Evolutionary conservation across 805 yeast genomes (phyloP).

Genomic region (Spathaspora passalidarum): DNA sequence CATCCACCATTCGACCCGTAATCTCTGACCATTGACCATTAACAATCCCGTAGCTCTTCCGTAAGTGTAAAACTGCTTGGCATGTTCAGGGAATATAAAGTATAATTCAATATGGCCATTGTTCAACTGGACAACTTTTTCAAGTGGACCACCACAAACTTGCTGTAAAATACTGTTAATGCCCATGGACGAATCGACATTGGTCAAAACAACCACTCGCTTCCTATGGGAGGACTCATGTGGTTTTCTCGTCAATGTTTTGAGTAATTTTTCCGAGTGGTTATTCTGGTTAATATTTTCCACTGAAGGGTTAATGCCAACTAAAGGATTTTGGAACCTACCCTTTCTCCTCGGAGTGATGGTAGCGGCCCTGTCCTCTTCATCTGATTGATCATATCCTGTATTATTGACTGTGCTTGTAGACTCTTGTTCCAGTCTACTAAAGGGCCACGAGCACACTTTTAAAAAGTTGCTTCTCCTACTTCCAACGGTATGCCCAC

Average conservation of each 20-base stretch:
- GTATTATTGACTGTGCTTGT: background rate
- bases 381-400: conserved; percentile 1
- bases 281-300: conserved; percentile 6
- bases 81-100: conserved; percentile 53
- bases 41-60: conserved; percentile 50
- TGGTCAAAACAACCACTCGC: conserved; percentile 4
- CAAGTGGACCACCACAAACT: conserved; percentile 69
- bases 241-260: background rate
- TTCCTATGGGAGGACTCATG: background rate
- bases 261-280: conserved; percentile 1
- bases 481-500: background rate
- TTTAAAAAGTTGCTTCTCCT: conserved; percentile 7
- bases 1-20: conserved; percentile 48
- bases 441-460: conserved; percentile 11
- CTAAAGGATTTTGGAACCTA: background rate
- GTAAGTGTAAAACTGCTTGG: conserved; percentile 50
- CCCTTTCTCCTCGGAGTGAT: background rate
- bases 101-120: conserved; percentile 38
- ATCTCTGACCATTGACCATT: conserved; percentile 53
- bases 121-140: conserved; percentile 37
- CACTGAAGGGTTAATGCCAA: conserved; percentile 5
- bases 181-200: conserved; percentile 30
- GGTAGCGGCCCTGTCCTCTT: background rate
- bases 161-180: conserved; percentile 50
- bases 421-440: conserved; percentile 3